phyloP scores from a whole-genome alignment of 495 filamentous ascomycete genomes.

The Chaetomium fimeti region DNA sequence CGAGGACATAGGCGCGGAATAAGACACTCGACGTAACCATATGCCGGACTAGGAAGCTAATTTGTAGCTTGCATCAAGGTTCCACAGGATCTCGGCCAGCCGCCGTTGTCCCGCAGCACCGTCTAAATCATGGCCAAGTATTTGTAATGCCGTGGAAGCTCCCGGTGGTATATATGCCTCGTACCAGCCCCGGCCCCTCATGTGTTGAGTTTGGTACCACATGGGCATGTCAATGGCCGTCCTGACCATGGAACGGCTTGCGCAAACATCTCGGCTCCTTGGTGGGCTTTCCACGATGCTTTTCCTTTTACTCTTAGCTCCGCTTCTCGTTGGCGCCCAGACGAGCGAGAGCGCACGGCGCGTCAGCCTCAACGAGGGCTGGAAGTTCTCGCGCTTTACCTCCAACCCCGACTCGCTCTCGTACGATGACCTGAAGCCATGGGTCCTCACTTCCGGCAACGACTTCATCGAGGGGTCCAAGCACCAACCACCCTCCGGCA shows the following conservation, averaged over 20 bases:
- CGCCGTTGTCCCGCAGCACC: too few species aligned
- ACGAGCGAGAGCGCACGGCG: not conserved
- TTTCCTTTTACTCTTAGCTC: not conserved
- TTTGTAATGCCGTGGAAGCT: too few species aligned
- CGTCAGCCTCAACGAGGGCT: constrained; percentile 30
- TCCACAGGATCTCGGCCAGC: too few species aligned
- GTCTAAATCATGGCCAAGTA: too few species aligned
- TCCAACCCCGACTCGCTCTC: constrained; percentile 29
- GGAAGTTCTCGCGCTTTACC: constrained; percentile 34
- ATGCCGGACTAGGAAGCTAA: too few species aligned
- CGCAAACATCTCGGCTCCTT: not conserved
- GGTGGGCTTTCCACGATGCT: not conserved
- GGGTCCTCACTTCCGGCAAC: constrained; percentile 33
- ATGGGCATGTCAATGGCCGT: not conserved
- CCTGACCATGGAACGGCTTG: not conserved
- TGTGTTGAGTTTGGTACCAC: not conserved
- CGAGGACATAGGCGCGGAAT: too few species aligned
- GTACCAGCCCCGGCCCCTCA: not conserved
- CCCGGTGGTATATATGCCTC: too few species aligned
- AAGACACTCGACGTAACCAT: too few species aligned
- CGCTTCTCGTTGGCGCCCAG: not conserved
- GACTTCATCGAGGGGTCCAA: constrained; percentile 29
- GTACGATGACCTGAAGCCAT: constrained; percentile 31
- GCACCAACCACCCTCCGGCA: constrained; percentile 9
- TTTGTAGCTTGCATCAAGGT: too few species aligned